Conservation (phyloP, 2,329 filamentous ascomycete genomes). For the Phoma sp. region DNA sequence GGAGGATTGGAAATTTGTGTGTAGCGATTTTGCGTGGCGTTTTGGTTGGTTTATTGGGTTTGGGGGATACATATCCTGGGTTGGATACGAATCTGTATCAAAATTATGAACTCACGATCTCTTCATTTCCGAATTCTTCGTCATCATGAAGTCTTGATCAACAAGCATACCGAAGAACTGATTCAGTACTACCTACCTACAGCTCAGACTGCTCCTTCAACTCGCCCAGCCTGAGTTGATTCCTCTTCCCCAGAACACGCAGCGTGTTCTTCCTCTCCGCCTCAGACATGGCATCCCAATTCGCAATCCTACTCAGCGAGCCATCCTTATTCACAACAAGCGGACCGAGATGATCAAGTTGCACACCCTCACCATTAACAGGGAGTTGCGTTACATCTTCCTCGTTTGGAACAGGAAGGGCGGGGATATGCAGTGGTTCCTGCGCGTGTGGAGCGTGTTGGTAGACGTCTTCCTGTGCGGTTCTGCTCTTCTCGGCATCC, state of each 20-base stretch:
- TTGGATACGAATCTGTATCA: not conserved
- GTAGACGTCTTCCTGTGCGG: not conserved
- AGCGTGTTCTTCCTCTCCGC: constrained; percentile 72
- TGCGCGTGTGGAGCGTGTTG: not conserved
- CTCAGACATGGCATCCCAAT: constrained; percentile 76
- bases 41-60: not conserved
- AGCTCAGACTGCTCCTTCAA: constrained; percentile 52
- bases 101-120: not conserved
- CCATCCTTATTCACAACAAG: constrained; percentile 78
- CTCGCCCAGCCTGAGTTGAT: constrained; percentile 66
- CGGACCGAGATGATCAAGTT: constrained; percentile 73
- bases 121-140: too few species aligned
- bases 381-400: constrained; percentile 35
- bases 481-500: constrained; percentile 25
- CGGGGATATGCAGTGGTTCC: not conserved
- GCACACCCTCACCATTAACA: constrained; percentile 53
- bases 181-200: not conserved
- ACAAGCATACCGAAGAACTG: too few species aligned
- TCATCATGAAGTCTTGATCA: too few species aligned
- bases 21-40: constrained; percentile 14
- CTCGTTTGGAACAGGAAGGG: not conserved
- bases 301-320: constrained; percentile 72
- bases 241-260: constrained; percentile 71
- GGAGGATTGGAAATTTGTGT: not conserved
- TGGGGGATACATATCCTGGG: constrained; percentile 3